phyloP scores from a whole-genome alignment of 208 protist species.

The Novymonas esmeraldas region DNA sequence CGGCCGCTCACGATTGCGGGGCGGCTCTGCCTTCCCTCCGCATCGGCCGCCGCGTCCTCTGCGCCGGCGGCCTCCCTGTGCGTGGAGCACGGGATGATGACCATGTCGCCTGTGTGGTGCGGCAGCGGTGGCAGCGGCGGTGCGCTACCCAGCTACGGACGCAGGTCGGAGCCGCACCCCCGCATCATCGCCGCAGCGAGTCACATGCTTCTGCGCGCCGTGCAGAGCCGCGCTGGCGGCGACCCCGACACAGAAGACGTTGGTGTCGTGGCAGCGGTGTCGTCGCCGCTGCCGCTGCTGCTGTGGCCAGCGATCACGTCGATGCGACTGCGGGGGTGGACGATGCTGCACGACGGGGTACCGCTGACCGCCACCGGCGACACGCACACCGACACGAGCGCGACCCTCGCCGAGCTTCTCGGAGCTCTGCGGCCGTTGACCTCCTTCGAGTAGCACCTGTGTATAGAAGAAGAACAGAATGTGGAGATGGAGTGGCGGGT shows the following conservation, averaged over 20 bases:
- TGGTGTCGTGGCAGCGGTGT: not conserved
- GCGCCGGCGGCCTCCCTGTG: not conserved
- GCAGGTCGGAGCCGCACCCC: not conserved
- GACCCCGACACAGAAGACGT: not conserved
- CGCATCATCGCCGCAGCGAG: not conserved
- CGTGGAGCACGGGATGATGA: too few relatives aligned
- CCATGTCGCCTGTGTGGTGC: too few relatives aligned
- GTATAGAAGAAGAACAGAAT: not conserved
- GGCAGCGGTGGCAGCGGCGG: not conserved
- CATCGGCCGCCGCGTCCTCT: not conserved
- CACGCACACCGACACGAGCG: not conserved
- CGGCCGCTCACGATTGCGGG: not conserved
- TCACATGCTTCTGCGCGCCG: not conserved
- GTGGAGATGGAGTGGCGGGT: not conserved
- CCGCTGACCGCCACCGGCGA: slow-evolving; percentile 3
- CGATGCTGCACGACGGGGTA: slow-evolving; percentile 14
- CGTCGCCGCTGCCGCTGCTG: not conserved
- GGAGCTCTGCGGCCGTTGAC: slow-evolving; percentile 33
- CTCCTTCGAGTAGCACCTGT: slow-evolving; percentile 32
- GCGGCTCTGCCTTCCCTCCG: slow-evolving; percentile 2
- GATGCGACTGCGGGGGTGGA: slow-evolving; percentile 25
- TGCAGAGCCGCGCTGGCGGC: not conserved
- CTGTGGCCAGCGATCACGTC: slow-evolving; percentile 13
- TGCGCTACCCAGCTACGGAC: not conserved
- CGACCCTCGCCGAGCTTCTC: slow-evolving; percentile 1